These are phyloP conservation scores for Scleroderma citrinum DNA, from an alignment of 768 basidiomycete species.

Conservation along the genomic window DNA sequence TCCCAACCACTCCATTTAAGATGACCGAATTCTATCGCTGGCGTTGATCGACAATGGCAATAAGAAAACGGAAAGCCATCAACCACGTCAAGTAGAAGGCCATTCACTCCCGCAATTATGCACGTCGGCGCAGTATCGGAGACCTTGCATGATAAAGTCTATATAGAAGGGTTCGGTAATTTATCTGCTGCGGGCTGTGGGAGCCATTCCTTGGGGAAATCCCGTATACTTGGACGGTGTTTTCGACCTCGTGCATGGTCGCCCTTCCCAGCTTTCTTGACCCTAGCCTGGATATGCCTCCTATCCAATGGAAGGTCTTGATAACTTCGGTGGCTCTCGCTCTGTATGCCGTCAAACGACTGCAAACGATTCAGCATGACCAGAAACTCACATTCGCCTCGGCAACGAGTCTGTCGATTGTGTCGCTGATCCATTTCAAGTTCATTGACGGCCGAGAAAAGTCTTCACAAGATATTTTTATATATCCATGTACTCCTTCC, in stretches of 20 bases:
- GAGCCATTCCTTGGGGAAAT: constrained; percentile 87
- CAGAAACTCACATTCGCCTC: constrained; percentile 73
- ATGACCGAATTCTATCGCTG: too few species aligned
- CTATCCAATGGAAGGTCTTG: constrained; percentile 72
- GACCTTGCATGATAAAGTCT: constrained; percentile 3
- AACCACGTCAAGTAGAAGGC: too few species aligned
- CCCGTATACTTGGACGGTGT: constrained; percentile 59
- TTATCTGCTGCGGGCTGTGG: constrained; percentile 27
- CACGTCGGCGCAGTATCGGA: too few species aligned
- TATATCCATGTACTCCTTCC: constrained; percentile 62
- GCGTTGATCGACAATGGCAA: too few species aligned
- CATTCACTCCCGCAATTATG: too few species aligned
- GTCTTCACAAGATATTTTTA: constrained; percentile 89
- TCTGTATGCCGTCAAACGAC: constrained; percentile 17
- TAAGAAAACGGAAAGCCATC: too few species aligned
- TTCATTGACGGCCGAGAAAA: constrained; percentile 83
- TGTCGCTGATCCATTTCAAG: constrained; percentile 90
- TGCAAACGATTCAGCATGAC: not conserved
- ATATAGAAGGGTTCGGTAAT: constrained; percentile 1
- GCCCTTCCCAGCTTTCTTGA: constrained; percentile 66
- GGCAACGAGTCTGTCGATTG: constrained; percentile 67
- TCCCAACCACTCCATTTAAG: too few species aligned
- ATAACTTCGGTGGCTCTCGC: constrained; percentile 38
- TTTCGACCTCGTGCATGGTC: constrained; percentile 56
- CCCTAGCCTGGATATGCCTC: constrained; percentile 71